Percentiles rank a stretch among this genome's conserved stretches.
phyloP scores from a whole-genome alignment of 2,329 filamentous ascomycete genomes.

The Grosmannia clavigera region DNA sequence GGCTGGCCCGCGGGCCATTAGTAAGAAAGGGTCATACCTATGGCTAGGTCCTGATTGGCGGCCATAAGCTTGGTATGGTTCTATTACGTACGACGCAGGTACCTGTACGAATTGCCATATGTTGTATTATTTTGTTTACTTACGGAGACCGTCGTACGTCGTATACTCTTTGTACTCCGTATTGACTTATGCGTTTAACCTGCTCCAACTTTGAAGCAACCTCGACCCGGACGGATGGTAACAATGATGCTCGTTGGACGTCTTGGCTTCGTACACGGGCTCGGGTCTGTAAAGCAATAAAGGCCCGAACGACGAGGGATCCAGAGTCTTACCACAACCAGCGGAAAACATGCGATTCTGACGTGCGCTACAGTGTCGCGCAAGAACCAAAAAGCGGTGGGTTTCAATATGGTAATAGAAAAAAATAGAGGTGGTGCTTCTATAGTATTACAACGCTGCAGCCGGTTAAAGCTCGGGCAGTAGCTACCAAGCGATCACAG shows the following conservation, averaged over 20 bases:
- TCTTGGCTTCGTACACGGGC: too few species aligned
- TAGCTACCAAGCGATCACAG: not conserved
- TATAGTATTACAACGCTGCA: not conserved
- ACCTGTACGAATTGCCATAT: too few species aligned
- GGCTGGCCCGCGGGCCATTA: not conserved
- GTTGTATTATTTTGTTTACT: too few species aligned
- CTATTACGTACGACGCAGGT: too few species aligned
- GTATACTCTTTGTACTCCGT: too few species aligned
- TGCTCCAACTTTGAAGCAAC: too few species aligned
- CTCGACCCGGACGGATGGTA: too few species aligned
- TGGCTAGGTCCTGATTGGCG: slow-evolving; percentile 6
- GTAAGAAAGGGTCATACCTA: not conserved
- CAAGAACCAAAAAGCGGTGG: not conserved
- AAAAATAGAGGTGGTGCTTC: not conserved
- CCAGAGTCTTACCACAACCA: not conserved
- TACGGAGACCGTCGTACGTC: too few species aligned
- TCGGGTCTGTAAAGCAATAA: not conserved
- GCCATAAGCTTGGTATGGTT: too few species aligned
- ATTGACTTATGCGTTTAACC: too few species aligned
- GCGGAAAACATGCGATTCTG: not conserved
- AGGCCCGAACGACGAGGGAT: not conserved
- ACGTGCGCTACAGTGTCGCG: not conserved
- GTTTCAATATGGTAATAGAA: not conserved
- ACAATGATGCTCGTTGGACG: too few species aligned
- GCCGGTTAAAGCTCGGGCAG: not conserved